Percentiles rank a stretch among this genome's conserved stretches.
phyloP scores from a whole-genome alignment of 805 yeast genomes.

The Scheffersomyces stipitis region DNA sequence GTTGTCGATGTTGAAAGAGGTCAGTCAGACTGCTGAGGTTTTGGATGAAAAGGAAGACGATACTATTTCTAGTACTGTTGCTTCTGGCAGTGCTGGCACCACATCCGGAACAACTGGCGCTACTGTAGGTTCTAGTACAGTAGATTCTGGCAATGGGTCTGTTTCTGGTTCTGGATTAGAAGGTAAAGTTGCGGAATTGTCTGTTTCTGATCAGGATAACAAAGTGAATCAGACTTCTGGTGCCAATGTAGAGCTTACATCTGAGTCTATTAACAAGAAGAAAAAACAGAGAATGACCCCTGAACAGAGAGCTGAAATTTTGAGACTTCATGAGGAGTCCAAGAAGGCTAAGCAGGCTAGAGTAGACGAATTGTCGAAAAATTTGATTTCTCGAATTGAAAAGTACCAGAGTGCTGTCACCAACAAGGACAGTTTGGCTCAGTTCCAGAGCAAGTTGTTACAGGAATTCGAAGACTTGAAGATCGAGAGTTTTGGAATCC shows the following conservation, averaged over 20 bases:
- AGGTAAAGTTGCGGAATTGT: constrained; percentile 10
- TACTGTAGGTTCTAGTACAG: constrained; percentile 4
- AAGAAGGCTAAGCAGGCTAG: constrained; percentile 49
- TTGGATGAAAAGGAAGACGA: constrained; percentile 31
- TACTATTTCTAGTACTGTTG: constrained; percentile 1
- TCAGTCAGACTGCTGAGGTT: constrained; percentile 61
- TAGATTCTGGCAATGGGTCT: not conserved
- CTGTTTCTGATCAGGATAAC: constrained; percentile 20
- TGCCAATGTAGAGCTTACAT: constrained; percentile 6
- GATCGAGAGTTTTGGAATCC: constrained; percentile 93
- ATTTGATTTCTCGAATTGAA: constrained; percentile 50
- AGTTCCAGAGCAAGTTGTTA: constrained; percentile 52
- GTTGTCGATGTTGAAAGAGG: constrained; percentile 70
- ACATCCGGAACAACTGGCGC: constrained; percentile 3
- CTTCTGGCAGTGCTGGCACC: constrained; percentile 4
- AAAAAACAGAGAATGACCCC: constrained; percentile 30
- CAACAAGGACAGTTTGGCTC: constrained; percentile 57
- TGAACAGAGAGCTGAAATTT: constrained; percentile 49
- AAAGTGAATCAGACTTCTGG: constrained; percentile 6
- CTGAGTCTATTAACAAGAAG: constrained; percentile 26
- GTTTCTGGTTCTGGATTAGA: too few relatives aligned
- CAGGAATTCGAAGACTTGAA: constrained; percentile 78
- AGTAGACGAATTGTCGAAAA: constrained; percentile 49
- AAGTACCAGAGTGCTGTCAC: constrained; percentile 57
- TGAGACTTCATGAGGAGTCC: constrained; percentile 54